Base-by-base conservation (phyloP, 352 stramenopile species). In the Phytophthora ohioensis region DNA sequence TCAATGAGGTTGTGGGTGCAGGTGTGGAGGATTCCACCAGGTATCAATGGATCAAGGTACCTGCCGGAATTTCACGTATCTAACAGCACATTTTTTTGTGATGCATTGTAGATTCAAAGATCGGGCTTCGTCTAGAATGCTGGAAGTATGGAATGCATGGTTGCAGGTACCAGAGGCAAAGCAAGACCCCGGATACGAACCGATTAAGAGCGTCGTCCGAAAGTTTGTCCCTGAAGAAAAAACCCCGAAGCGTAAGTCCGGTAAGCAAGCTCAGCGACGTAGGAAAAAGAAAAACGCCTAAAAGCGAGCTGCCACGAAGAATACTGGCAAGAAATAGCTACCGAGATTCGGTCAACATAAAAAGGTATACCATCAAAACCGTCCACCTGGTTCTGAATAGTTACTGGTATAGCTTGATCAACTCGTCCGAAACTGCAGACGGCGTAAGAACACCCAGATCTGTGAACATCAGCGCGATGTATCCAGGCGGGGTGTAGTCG, bases 321-420 rank as follows among this genome's bases (percentile, higher is more conserved):
- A 63, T 32, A 43, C 31, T 45, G 27, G 32, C 12, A 64, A 64
- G 31, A 67, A 67, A 32, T 58, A 52, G 32, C 31, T 21, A 42
- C 38, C 21, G 27, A 36, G 7, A 38, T 10, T 42, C 34, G 41
- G 17, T 46, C 3, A 47, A 41, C 30, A 42, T n/a, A 5, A 65
- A 65, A 46, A 54, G 54, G n/a, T 47, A 48, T 12, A 41, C 13
- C 41, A 47, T 53, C 38, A 54, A 39, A 21, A 30, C 32, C 51
- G 39, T 67, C 32, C 30, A 64, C 42, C 38, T 63, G 27, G 31
- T 52, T 10, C 30, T 59, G 30, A 49, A 49, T 58, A 55, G 49
- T 88, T 97, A 99, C 84, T 98, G 93, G 85, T 99, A 99, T 62
- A 99, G 79, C 64, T 98, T 96, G 85, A 99, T 99, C 45, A 99